Evolutionary conservation across 202 grass and related monocot species (phyloP).

Genomic region (Setaria italica): DNA sequence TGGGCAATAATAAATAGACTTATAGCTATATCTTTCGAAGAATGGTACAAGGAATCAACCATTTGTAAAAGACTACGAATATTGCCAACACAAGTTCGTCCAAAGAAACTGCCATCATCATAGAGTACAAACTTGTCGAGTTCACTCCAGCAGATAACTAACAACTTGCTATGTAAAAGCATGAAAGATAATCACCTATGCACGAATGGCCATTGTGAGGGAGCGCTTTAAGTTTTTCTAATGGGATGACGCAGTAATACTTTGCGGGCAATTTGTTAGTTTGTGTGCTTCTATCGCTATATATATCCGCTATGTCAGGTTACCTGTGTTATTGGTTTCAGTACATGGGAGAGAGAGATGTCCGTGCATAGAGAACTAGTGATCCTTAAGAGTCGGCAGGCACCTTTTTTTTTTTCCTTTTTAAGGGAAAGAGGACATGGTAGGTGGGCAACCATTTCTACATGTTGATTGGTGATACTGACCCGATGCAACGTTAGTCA

Average conservation of each 20-base stretch:
- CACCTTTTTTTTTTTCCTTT: constrained; percentile 32
- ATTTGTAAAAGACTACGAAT: neutral
- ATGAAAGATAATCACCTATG: too few species aligned
- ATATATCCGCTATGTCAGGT: constrained; percentile 30
- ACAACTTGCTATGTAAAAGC: too few species aligned
- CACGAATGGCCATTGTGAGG: constrained; percentile 1
- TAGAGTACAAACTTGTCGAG: too few species aligned
- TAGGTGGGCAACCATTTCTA: constrained; percentile 40
- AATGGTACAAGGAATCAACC: neutral
- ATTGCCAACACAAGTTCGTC: too few species aligned
- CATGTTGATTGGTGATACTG: neutral
- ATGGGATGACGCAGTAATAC: neutral
- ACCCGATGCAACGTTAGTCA: neutral
- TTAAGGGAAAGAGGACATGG: constrained; percentile 42
- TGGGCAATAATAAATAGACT: neutral
- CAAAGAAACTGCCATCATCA: too few species aligned
- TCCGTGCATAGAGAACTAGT: constrained; percentile 8
- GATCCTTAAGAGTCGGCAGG: neutral
- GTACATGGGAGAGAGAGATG: constrained; percentile 1
- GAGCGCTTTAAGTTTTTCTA: neutral
- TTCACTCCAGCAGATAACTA: too few species aligned
- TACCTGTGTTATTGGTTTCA: constrained; percentile 12
- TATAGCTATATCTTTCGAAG: neutral
- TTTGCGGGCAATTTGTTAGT: neutral
- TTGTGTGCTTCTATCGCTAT: constrained; percentile 3